Evolutionary conservation across 129 eudicot species (phyloP), one percentile per base, ranked within the genome.

Genomic region (Flaveria robusta): DNA sequence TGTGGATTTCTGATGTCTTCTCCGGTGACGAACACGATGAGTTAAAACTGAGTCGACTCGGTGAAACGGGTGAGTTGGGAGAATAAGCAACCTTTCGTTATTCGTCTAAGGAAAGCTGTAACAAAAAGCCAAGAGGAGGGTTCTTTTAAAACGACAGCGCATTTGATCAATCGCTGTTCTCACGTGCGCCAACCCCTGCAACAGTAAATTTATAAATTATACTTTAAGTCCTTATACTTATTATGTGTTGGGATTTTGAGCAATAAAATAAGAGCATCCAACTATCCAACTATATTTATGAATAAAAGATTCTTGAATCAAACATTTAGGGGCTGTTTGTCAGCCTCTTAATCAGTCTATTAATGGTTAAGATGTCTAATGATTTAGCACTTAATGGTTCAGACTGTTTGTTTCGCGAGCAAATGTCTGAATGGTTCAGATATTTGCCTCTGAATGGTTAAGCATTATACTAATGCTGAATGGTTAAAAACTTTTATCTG

Each of bases 171-270:
- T 34, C 39, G 13, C 2, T 46, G 42, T 68, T 71, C 7, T 72
- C 86, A 82, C 86, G 86, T 77, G 86, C 82, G 79, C 79, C 70
- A 42, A 45, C 84, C 71, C 7, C 64, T 80, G 0, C 34, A 27
- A 80, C 27, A 74, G 84, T 55, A 9, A 20, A 37, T 20, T 45
- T 19, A 1, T 12, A 66, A 23, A 41, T 1, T 72, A 8, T 42
- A 66, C 10, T 2, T 42, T 74, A 51, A 1, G 27, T 26, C 83
- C 83, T 37, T 67, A 0, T 0, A 29, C 34, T 65, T 72, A 15
- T 0, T 0, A 0, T 0, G 37, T 20, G 3, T 79, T 65, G 12
- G 41, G 4, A 9, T 10, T 29, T 72, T 62, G 34, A 10, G 66
- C 19, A 26, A 23, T 43, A 9, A 34, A 34, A 34, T 34, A 34